A percentile compares a stretch with the other conserved stretches of the same genome.
These are phyloP conservation scores for Trichoderma sp. DNA, from an alignment of 2,329 filamentous ascomycete genomes.

Conservation along the genomic window DNA sequence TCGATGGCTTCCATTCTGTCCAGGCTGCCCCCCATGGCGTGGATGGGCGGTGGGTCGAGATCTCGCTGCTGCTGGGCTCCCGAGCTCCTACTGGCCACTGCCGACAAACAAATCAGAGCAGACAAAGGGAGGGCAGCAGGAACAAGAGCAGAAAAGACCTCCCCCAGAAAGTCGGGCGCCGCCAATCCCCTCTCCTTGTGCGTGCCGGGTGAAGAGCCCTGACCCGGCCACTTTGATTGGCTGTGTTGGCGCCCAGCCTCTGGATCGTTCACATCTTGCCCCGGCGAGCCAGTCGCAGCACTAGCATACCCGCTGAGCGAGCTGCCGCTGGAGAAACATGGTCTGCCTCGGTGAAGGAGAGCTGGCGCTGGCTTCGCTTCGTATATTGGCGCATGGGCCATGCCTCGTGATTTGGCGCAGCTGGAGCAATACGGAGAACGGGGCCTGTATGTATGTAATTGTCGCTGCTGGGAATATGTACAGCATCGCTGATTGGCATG, in stretches of 20 bases:
- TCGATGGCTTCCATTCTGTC: neutral
- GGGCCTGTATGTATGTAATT: neutral
- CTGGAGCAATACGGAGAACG: slow-evolving; percentile 1
- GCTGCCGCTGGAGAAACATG: slow-evolving; percentile 1
- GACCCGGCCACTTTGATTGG: slow-evolving; percentile 36
- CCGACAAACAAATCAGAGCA: slow-evolving; percentile 20
- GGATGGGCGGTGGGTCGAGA: slow-evolving; percentile 24
- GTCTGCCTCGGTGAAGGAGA: slow-evolving; percentile 19
- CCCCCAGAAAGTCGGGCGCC: slow-evolving; percentile 20
- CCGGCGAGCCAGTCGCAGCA: slow-evolving; percentile 19
- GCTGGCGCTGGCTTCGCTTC: slow-evolving; percentile 9
- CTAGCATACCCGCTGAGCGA: slow-evolving; percentile 23
- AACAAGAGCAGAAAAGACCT: neutral
- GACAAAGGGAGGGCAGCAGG: neutral
- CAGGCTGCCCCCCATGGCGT: slow-evolving; percentile 21
- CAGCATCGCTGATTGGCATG: slow-evolving; percentile 21
- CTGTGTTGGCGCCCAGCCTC: slow-evolving; percentile 38
- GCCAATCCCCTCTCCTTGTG: neutral
- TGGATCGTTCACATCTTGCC: slow-evolving; percentile 26
- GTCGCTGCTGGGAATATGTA: neutral
- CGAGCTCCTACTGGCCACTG: slow-evolving; percentile 21
- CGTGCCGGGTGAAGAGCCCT: slow-evolving; percentile 12
- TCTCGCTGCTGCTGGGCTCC: slow-evolving; percentile 13
- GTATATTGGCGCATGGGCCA: slow-evolving; percentile 18
- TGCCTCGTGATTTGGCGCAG: neutral